Evolutionary conservation across 306 rosid genomes (phyloP).

Genomic region (Vachellia pachyceras): DNA sequence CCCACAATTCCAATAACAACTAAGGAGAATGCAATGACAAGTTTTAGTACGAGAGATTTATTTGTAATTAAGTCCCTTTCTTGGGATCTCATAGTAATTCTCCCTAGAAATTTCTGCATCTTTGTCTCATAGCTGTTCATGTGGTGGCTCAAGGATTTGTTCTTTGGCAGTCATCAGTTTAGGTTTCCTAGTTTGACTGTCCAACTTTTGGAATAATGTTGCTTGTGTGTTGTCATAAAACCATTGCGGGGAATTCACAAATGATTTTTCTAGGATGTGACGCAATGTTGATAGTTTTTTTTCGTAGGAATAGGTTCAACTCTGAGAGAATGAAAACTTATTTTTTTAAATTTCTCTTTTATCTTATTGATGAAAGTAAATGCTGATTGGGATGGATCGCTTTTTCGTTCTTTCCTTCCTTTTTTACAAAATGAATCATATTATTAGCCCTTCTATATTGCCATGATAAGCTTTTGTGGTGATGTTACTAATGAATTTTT

Average conservation of each 20-base stretch:
- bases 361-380: not conserved
- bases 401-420: too few relatives aligned
- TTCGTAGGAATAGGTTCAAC: not conserved
- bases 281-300: not conserved
- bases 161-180: not conserved
- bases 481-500: conserved; percentile 43
- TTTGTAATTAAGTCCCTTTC: too few relatives aligned
- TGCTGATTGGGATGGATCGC: not conserved
- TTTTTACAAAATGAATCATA: not conserved
- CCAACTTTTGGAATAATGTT: not conserved
- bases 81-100: too few relatives aligned
- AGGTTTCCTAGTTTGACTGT: not conserved
- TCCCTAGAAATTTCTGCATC: too few relatives aligned
- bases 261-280: not conserved
- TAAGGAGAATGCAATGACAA: too few relatives aligned
- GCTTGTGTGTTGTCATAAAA: not conserved
- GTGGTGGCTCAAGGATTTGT: not conserved
- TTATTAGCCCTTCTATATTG: not conserved
- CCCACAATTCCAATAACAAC: too few relatives aligned
- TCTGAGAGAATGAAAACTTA: not conserved
- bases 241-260: not conserved
- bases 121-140: not conserved
- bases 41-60: too few relatives aligned
- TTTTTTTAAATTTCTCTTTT: not conserved
- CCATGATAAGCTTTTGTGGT: conserved; percentile 10